Conservation (phyloP, 176 grass and related monocot genomes). For the Neostapfia colusana region DNA sequence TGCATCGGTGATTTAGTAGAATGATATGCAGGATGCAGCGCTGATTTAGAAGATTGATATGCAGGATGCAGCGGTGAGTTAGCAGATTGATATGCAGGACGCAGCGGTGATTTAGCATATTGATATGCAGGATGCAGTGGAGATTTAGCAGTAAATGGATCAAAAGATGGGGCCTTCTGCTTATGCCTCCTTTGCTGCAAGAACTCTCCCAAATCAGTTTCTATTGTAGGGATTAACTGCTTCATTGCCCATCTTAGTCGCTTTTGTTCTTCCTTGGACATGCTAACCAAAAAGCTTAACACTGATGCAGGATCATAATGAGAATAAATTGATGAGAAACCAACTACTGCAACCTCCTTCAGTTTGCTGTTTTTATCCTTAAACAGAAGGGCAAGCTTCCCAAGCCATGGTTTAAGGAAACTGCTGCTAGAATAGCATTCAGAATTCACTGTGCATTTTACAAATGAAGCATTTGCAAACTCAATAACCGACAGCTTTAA, state of each 20-base stretch:
- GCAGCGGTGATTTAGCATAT: constrained; percentile 23
- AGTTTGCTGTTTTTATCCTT: constrained; percentile 84
- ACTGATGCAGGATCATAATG: constrained; percentile 70
- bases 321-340: constrained; percentile 75
- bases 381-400: constrained; percentile 62
- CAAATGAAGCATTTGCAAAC: constrained; percentile 88
- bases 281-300: constrained; percentile 70
- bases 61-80: neutral
- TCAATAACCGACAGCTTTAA: constrained; percentile 75
- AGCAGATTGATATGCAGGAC: constrained; percentile 2
- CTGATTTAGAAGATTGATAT: constrained; percentile 10
- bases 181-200: constrained; percentile 71
- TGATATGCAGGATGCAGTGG: constrained; percentile 25
- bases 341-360: constrained; percentile 64
- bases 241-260: constrained; percentile 59
- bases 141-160: constrained; percentile 49
- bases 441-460: constrained; percentile 62
- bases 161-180: constrained; percentile 49
- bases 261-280: constrained; percentile 93
- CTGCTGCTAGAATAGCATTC: constrained; percentile 63
- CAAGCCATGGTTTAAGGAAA: constrained; percentile 93
- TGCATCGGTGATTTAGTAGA: constrained; percentile 23
- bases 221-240: constrained; percentile 67
- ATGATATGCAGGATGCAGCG: neutral
- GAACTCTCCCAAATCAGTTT: constrained; percentile 76